These are phyloP conservation scores for Pichia rugopelliculosa DNA, from an alignment of 805 yeast genomes.

Conservation along the genomic window DNA sequence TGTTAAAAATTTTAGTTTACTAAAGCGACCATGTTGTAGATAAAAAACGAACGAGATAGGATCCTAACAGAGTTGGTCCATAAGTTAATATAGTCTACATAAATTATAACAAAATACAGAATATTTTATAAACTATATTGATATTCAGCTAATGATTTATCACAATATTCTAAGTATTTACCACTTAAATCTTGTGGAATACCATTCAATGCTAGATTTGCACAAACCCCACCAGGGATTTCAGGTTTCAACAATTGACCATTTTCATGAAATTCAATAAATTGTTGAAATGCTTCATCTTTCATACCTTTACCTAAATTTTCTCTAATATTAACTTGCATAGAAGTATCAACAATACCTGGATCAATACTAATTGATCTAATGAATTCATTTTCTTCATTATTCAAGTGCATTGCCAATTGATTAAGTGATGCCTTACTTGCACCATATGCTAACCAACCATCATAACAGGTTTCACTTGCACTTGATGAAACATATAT, in stretches of 20 bases:
- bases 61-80: too few species aligned
- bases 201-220: conserved; percentile 57
- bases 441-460: conserved; percentile 90
- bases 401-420: conserved; percentile 56
- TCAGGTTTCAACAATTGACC: conserved; percentile 57
- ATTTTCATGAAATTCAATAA: conserved; percentile 53
- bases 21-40: too few species aligned
- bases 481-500: conserved; percentile 89
- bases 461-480: conserved; percentile 50
- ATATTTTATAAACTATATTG: not conserved
- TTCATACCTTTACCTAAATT: conserved; percentile 56
- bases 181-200: conserved; percentile 59
- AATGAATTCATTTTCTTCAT: conserved; percentile 51
- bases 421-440: conserved; percentile 90
- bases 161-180: conserved; percentile 45
- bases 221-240: conserved; percentile 67
- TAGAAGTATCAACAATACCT: conserved; percentile 86
- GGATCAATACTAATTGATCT: conserved; percentile 74
- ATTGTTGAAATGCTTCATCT: conserved; percentile 49
- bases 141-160: conserved; percentile 3
- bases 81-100: too few species aligned
- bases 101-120: too few species aligned
- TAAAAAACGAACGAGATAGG: too few species aligned
- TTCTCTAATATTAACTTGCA: conserved; percentile 80
- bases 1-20: too few species aligned